Conservation (phyloP, 768 basidiomycete genomes). For the Candolleomyces aberdarensis region DNA sequence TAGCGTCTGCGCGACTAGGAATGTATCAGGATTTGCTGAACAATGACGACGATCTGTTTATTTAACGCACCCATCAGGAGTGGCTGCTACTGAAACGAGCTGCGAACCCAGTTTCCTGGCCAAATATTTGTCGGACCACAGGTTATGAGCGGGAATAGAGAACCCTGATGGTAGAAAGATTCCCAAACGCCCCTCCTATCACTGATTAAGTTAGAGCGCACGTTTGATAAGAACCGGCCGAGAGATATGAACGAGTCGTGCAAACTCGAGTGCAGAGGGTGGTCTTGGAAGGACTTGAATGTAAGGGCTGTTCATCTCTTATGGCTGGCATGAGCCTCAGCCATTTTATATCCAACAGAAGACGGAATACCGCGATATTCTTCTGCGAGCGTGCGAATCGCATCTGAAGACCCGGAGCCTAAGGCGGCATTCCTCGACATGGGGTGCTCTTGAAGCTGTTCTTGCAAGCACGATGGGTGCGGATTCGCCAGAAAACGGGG, state of each 20-base stretch:
- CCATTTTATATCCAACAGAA: not conserved
- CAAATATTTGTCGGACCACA: slow-evolving; percentile 71
- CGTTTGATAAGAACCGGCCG: slow-evolving; percentile 77
- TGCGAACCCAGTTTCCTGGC: slow-evolving; percentile 48
- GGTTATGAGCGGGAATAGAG: slow-evolving; percentile 40
- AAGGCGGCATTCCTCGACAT: not conserved
- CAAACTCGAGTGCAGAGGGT: slow-evolving; percentile 69
- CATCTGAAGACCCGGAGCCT: not conserved
- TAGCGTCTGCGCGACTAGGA: slow-evolving; percentile 74
- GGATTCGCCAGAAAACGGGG: too few species aligned
- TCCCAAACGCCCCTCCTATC: not conserved
- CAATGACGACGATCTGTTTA: not conserved
- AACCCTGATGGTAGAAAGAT: slow-evolving; percentile 37
- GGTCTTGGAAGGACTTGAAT: slow-evolving; percentile 48
- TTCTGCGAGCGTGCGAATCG: slow-evolving; percentile 24
- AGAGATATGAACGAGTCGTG: slow-evolving; percentile 61
- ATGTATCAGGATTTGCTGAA: not conserved
- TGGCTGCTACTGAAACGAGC: slow-evolving; percentile 70
- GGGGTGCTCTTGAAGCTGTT: not conserved
- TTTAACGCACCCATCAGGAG: slow-evolving; percentile 74
- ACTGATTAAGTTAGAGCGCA: slow-evolving; percentile 14
- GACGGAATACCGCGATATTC: slow-evolving; percentile 39
- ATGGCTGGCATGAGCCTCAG: not conserved
- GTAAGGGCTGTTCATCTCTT: slow-evolving; percentile 59
- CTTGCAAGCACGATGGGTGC: not conserved